Evolutionary conservation across 495 filamentous ascomycete genomes (phyloP).

Genomic region (Aspergillus saccharolyticus): DNA sequence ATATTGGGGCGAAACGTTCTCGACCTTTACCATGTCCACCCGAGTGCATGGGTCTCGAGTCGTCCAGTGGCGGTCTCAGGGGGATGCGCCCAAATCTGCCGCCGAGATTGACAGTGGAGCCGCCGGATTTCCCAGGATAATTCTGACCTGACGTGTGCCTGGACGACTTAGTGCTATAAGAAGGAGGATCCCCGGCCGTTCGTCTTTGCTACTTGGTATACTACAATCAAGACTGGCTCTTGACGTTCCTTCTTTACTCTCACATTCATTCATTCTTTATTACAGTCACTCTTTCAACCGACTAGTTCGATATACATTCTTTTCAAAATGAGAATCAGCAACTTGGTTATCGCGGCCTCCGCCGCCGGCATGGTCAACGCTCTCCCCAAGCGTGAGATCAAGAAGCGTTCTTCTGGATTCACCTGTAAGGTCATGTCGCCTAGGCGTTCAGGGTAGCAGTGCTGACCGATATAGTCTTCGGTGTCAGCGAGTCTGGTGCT

Average conservation of each 20-base stretch:
- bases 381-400: constrained; percentile 16
- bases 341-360: constrained; percentile 22
- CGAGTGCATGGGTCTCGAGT: background rate
- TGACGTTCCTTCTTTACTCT: constrained; percentile 3
- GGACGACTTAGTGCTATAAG: background rate
- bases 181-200: background rate
- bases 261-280: background rate
- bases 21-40: constrained; percentile 1
- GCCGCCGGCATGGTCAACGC: constrained; percentile 25
- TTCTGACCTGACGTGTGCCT: background rate
- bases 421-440: constrained; percentile 7
- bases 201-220: constrained; percentile 3
- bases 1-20: constrained; percentile 1
- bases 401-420: constrained; percentile 14
- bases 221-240: constrained; percentile 4
- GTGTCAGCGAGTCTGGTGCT: constrained; percentile 43
- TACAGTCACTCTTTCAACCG: constrained; percentile 2
- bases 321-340: constrained; percentile 8
- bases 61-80: background rate
- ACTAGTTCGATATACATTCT: constrained; percentile 3
- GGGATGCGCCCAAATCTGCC: background rate
- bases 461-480: constrained; percentile 16
- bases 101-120: constrained; percentile 1
- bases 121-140: background rate
- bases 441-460: background rate